Base-by-base conservation (phyloP, 805 yeast species). In the Wickerhamomyces rabaulensis region DNA sequence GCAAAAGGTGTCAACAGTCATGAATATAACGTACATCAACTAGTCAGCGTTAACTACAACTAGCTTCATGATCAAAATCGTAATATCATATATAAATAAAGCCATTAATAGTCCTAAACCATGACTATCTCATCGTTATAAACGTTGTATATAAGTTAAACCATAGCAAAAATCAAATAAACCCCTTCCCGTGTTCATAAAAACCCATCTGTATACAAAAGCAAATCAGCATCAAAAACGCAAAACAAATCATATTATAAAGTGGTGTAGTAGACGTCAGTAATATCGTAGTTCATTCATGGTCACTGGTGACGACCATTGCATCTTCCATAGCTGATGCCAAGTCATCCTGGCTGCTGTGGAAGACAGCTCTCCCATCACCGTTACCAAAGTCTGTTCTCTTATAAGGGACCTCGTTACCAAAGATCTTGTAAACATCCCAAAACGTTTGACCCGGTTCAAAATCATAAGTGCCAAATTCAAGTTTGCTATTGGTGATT, bases 291-390 rank as follows among this genome's bases (percentile, higher is more conserved):
- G 23, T 5, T 22, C 23, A 22, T 8, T 22, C 23, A 6, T 22
- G 8, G 23, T 22, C 23, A 22, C 8, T 22, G 8, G 23, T 22
- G 5, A 22, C 23, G n/a, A 12, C 16, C 12, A 33, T 33, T 5
- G 9, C 16, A n/a, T 33, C 36, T 13, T 44, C 46, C 51, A 54
- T 54, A 2, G 58, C 58, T 33, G 41, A 49, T 41, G 39, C 53
- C 35, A 54, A 37, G 10, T 54, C 58, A 3, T 43, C 49, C 35
- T 46, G 19, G 21, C 49, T 53, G 1, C 58, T 52, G 36, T 49
- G 45, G 22, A 54, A 54, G 10, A 54, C 51, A 1, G 55, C 49
- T 26, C 46, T 41, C 20, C 58, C 58, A 20, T 47, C 49, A 1
- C 53, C 52, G 19, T 44, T 54, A 10, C 54, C 48, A 23, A 54